Base-by-base conservation (phyloP, 2,329 filamentous ascomycete genomes). In the Colletotrichum sansevieriae region DNA sequence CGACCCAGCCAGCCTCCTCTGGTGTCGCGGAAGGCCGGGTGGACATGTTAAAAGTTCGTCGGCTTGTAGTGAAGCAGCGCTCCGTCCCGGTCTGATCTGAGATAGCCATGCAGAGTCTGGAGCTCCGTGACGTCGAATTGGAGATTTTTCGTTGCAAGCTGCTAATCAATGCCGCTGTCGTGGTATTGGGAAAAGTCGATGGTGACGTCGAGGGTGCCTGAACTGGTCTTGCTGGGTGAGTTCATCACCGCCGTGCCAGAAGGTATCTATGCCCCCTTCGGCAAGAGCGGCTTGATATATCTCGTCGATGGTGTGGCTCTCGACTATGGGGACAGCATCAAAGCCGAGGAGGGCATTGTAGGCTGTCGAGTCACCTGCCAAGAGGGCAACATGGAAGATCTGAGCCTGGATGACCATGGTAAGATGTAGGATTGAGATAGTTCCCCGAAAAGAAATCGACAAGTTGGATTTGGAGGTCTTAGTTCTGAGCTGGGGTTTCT, bases 151-250 rank as follows among this genome's bases (percentile, higher is more conserved):
- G 72, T 68, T 3, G 79, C 81, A 1, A 86, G 74, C 64, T 84
- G 82, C 43, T 80, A 74, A 70, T 88, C 84, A 7, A 87, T 71
- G 8, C 76, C 76, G 18, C 72, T 77, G 63, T 86, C 83, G 70
- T 85, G 85, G 70, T 88, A 88, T 72, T 88, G 88, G 67, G 85
- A 87, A 0, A 88, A 73, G 66, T 87, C 85, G 49, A 87, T 83
- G 0, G 85, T 87, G 41, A 86, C 57, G 71, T 88, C 86, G 15
- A 88, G 79, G 4, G 79, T 83, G 66, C 71, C 83, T 85, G 13
- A 85, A 67, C 1, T 11, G 33, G 61, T 81, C 73, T 39, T 81
- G 80, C 57, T 83, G 81, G 47, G 72, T 74, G 33, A 71, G 71
- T 65, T 85, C 82, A 41, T 85, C 83, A n/a, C 84, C 84, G 2